Percentiles rank a stretch among this genome's conserved stretches.
phyloP scores from a whole-genome alignment of 2,329 filamentous ascomycete genomes.

The Thelonectria rubi region DNA sequence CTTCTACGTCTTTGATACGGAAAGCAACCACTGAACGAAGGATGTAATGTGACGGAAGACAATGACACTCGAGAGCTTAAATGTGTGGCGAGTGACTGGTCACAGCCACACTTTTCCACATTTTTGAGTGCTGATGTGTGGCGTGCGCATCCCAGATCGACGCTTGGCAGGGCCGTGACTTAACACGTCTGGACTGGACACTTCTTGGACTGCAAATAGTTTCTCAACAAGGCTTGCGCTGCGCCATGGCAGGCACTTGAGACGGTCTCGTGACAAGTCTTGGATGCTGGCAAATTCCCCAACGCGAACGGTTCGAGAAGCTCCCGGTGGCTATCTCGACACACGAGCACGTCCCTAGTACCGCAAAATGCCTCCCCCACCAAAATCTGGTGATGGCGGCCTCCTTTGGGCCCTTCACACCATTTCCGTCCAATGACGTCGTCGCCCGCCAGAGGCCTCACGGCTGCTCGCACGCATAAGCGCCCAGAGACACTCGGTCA shows the following conservation, averaged over 20 bases:
- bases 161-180: no score
- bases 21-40: no score
- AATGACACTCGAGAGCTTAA: background rate
- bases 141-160: background rate
- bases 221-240: background rate
- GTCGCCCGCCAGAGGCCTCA: slow-evolving; percentile 38
- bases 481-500: slow-evolving; percentile 35
- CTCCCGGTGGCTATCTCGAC: background rate
- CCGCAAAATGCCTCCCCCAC: slow-evolving; percentile 1
- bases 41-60: no score
- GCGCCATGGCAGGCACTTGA: background rate
- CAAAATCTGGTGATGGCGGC: slow-evolving; percentile 12
- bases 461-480: slow-evolving; percentile 37
- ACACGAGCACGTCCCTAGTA: background rate
- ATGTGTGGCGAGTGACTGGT: background rate
- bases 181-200: no score
- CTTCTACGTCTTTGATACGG: no score
- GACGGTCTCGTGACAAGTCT: background rate
- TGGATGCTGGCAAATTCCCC: background rate
- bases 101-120: background rate
- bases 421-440: slow-evolving; percentile 22
- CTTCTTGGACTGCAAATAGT: no score
- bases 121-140: background rate
- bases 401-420: slow-evolving; percentile 4
- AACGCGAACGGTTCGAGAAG: background rate